A percentile compares a stretch with the other conserved stretches of the same genome.
phyloP scores from a whole-genome alignment of 139 green algal genomes.

The Haematococcus lacustris region DNA sequence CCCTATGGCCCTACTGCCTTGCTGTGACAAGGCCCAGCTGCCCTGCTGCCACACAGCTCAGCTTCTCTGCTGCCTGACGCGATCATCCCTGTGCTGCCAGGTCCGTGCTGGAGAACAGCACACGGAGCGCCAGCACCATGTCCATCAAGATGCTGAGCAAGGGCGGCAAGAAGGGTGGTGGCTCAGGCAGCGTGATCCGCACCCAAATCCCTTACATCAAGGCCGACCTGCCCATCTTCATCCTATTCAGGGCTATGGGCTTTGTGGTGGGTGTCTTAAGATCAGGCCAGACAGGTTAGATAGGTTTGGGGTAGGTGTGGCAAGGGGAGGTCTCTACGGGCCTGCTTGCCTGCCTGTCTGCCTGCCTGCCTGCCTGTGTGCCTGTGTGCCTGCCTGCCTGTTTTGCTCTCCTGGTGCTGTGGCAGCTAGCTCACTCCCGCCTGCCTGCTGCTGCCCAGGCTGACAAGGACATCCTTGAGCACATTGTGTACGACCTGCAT shows the following conservation, averaged over 20 bases:
- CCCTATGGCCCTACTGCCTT: no score
- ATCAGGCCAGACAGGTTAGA: no score
- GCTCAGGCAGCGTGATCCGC: conserved; percentile 51
- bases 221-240: conserved; percentile 78
- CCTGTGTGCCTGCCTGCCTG: not conserved
- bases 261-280: conserved; percentile 61
- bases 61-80: no score
- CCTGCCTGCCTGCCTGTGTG: no score
- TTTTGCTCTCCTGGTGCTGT: not conserved
- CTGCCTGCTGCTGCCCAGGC: conserved; percentile 14
- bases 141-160: conserved; percentile 78
- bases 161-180: conserved; percentile 35
- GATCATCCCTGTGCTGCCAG: conserved; percentile 33
- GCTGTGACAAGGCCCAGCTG: no score
- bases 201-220: conserved; percentile 69
- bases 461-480: conserved; percentile 81
- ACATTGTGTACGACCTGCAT: conserved; percentile 82
- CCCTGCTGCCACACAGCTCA: no score
- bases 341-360: no score
- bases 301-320: no score
- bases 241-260: conserved; percentile 84
- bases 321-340: no score
- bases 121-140: conserved; percentile 70
- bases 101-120: conserved; percentile 80
- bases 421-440: not conserved